Percentiles rank a stretch among this genome's conserved stretches.
Conservation (phyloP, 169 alveolate species). For the Cytauxzoon felis region DNA sequence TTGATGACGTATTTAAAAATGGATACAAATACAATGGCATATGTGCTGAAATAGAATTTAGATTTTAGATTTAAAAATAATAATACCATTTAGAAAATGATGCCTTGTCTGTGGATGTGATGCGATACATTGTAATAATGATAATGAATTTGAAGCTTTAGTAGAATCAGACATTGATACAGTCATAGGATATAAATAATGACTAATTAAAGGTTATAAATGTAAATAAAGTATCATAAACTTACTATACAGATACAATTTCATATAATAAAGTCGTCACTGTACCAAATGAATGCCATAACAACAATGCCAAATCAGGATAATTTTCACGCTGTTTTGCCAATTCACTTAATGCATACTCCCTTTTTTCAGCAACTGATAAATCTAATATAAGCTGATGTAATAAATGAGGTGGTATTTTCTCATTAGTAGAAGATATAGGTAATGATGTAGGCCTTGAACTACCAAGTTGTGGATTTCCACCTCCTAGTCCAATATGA, state of each 20-base stretch:
- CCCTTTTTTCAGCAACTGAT: constrained; percentile 90
- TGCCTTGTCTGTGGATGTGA: constrained; percentile 96
- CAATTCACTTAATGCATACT: constrained; percentile 93
- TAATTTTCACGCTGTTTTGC: constrained; percentile 84
- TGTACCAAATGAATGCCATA: constrained; percentile 98
- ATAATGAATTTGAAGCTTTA: constrained; percentile 95
- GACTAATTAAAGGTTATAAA: constrained; percentile 41
- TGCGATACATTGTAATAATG: constrained; percentile 97
- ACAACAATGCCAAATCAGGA: constrained; percentile 94
- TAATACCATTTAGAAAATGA: constrained; percentile 85
- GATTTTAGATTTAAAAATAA: background rate
- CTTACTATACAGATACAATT: constrained; percentile 79
- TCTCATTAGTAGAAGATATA: constrained; percentile 49
- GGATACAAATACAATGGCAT: constrained; percentile 97
- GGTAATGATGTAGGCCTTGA: constrained; percentile 26
- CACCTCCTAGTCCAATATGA: background rate
- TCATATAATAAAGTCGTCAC: constrained; percentile 93
- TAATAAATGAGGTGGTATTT: constrained; percentile 65
- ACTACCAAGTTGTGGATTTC: constrained; percentile 13
- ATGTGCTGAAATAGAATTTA: constrained; percentile 83
- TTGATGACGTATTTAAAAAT: constrained; percentile 92
- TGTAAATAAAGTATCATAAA: background rate
- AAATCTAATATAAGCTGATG: constrained; percentile 87
- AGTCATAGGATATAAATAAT: constrained; percentile 88
- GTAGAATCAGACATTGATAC: constrained; percentile 89